phyloP scores from a whole-genome alignment of 768 basidiomycete species.

The Artomyces pyxidatus region DNA sequence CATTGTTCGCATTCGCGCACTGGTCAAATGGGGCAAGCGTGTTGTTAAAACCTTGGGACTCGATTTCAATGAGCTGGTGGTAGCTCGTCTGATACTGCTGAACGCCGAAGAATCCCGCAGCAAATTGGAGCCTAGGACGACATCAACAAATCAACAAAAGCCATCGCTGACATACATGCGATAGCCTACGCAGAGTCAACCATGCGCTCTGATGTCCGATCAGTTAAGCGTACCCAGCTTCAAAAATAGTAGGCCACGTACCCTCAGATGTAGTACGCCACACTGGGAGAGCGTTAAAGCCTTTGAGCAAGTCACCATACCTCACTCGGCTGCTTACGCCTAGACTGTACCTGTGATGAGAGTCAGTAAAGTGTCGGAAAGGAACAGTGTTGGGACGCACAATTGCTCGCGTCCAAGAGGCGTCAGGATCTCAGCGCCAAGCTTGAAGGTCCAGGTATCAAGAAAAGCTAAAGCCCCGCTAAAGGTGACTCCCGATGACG shows the following conservation, averaged over 20 bases:
- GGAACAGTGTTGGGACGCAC: conserved; percentile 5
- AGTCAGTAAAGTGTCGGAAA: background rate
- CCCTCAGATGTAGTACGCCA: conserved; percentile 39
- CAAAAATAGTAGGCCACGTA: background rate
- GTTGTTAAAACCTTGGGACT: conserved; percentile 36
- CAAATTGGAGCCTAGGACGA: conserved; percentile 32
- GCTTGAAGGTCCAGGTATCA: conserved; percentile 37
- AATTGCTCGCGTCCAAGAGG: conserved; percentile 39
- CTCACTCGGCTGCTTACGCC: conserved; percentile 36
- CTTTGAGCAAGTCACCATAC: conserved; percentile 36
- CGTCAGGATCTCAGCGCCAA: conserved; percentile 39
- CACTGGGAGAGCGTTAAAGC: conserved; percentile 35
- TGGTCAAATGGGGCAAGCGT: conserved; percentile 35
- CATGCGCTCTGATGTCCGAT: conserved; percentile 20
- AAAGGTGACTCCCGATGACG: conserved; percentile 15
- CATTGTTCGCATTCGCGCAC: conserved; percentile 24
- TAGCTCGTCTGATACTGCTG: conserved; percentile 33
- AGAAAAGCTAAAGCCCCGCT: conserved; percentile 33
- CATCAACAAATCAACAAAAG: conserved; percentile 10
- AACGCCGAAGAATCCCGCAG: conserved; percentile 38
- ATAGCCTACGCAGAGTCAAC: conserved; percentile 22
- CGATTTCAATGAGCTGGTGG: conserved; percentile 39
- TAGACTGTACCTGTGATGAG: conserved; percentile 22
- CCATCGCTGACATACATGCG: conserved; percentile 17
- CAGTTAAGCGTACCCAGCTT: background rate